These are phyloP conservation scores for Polygonum aviculare DNA, from an alignment of 148 eudicot genomes.

Conservation along the genomic window DNA sequence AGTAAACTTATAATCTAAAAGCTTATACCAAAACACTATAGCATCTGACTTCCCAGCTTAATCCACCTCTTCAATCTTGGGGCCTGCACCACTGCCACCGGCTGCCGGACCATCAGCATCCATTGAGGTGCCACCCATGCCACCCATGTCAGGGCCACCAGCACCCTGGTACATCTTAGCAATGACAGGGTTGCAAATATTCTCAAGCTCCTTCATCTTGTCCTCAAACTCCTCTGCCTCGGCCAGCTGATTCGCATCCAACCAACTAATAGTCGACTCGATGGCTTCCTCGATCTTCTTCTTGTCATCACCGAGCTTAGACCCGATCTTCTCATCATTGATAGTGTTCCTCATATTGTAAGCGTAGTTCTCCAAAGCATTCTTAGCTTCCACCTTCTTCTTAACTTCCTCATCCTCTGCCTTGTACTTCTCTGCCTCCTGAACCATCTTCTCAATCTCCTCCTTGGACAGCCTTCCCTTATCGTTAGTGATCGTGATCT, in stretches of 20 bases:
- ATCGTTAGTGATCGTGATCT: conserved; percentile 14
- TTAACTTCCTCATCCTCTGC: conserved; percentile 13
- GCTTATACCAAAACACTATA: too few relatives aligned
- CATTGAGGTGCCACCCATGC: not conserved
- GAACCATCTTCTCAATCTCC: conserved; percentile 14
- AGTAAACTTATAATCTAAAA: not conserved
- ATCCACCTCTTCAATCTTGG: conserved; percentile 14
- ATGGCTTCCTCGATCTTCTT: conserved; percentile 12
- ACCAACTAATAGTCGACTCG: not conserved
- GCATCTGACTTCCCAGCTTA: not conserved
- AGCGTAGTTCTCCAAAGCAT: conserved; percentile 8
- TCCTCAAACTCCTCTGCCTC: conserved; percentile 9
- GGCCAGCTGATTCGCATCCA: conserved; percentile 7
- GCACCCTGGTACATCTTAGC: conserved; percentile 14
- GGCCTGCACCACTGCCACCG: conserved; percentile 12
- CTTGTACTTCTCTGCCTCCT: conserved; percentile 15
- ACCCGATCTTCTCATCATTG: conserved; percentile 5
- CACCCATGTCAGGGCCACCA: conserved; percentile 4
- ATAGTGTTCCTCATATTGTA: conserved; percentile 15
- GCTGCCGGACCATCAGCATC: conserved; percentile 2
- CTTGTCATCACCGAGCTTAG: conserved; percentile 7
- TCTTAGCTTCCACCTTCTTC: conserved; percentile 15
- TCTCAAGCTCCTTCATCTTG: conserved; percentile 14
- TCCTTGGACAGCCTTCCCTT: conserved; percentile 8
- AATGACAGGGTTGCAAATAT: conserved; percentile 10